phyloP scores from a whole-genome alignment of 2,329 filamentous ascomycete genomes.

The Trichoderma koningii region DNA sequence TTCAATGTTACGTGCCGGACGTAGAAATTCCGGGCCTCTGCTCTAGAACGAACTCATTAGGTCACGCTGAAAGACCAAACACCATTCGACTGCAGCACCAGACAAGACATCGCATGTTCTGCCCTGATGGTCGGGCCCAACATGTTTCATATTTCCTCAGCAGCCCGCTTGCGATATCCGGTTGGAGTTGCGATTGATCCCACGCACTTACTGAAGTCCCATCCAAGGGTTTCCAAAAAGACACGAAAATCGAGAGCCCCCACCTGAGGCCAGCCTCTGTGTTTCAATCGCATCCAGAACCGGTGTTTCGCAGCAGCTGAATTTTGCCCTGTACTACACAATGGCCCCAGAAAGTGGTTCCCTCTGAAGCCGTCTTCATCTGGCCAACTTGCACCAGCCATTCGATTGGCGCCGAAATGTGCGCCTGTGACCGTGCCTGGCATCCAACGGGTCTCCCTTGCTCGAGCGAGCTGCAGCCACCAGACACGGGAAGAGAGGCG shows the following conservation, averaged over 20 bases:
- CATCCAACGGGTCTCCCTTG: not conserved
- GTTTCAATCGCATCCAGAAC: constrained; percentile 1
- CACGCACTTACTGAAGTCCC: no score
- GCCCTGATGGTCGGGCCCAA: not conserved
- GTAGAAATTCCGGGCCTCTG: no score
- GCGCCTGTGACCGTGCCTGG: constrained; percentile 16
- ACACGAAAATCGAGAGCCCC: not conserved
- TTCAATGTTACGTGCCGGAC: not conserved
- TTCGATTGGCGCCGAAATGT: constrained; percentile 26
- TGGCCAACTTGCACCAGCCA: constrained; percentile 14
- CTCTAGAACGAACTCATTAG: no score
- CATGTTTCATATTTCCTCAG: constrained; percentile 2
- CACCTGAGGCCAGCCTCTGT: not conserved
- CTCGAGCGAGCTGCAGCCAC: not conserved
- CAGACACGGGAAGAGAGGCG: not conserved
- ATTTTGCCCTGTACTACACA: not conserved
- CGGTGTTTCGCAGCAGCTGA: not conserved
- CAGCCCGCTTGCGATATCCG: constrained; percentile 13
- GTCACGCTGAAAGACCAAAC: no score
- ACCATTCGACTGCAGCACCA: not conserved
- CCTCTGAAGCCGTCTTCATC: not conserved
- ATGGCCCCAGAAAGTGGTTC: not conserved
- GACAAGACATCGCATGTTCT: not conserved
- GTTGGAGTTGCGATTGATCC: not conserved
- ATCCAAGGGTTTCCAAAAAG: not conserved